These are phyloP conservation scores for Fraxinus velutina DNA, from an alignment of 305 asterid genomes.

Conservation along the genomic window DNA sequence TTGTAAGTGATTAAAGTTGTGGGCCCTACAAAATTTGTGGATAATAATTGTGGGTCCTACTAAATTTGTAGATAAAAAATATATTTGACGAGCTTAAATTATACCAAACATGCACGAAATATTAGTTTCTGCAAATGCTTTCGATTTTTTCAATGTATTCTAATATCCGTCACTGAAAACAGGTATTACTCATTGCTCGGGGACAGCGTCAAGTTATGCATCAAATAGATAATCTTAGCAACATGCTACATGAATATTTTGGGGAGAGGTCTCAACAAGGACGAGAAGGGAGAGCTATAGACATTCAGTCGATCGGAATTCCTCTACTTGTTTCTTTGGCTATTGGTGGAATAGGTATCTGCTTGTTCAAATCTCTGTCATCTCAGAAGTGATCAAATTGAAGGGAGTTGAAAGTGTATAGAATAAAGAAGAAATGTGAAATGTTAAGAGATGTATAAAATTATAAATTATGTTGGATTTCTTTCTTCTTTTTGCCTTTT, in stretches of 20 bases:
- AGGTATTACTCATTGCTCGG: slow-evolving; percentile 57
- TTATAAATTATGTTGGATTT: neutral
- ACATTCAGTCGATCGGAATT: slow-evolving; percentile 43
- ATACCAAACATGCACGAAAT: neutral
- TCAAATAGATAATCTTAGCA: slow-evolving; percentile 73
- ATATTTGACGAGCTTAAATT: neutral
- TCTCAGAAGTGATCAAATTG: slow-evolving; percentile 32
- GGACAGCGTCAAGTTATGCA: slow-evolving; percentile 78
- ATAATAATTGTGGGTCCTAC: neutral
- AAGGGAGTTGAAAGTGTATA: neutral
- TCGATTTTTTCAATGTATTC: neutral
- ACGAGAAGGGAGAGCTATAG: slow-evolving; percentile 23
- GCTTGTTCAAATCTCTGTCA: slow-evolving; percentile 52
- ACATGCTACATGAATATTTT: slow-evolving; percentile 47
- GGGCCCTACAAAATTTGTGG: neutral
- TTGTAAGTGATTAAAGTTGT: neutral
- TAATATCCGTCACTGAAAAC: slow-evolving; percentile 11
- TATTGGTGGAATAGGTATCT: slow-evolving; percentile 62
- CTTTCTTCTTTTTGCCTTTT: neutral
- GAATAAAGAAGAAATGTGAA: neutral
- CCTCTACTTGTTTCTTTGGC: slow-evolving; percentile 61
- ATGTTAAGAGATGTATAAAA: neutral
- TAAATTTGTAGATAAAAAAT: neutral
- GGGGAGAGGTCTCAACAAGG: slow-evolving; percentile 55
- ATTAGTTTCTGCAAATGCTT: neutral